These are phyloP conservation scores for Glonium stellatum DNA, from an alignment of 495 filamentous ascomycete species.

Conservation along the genomic window DNA sequence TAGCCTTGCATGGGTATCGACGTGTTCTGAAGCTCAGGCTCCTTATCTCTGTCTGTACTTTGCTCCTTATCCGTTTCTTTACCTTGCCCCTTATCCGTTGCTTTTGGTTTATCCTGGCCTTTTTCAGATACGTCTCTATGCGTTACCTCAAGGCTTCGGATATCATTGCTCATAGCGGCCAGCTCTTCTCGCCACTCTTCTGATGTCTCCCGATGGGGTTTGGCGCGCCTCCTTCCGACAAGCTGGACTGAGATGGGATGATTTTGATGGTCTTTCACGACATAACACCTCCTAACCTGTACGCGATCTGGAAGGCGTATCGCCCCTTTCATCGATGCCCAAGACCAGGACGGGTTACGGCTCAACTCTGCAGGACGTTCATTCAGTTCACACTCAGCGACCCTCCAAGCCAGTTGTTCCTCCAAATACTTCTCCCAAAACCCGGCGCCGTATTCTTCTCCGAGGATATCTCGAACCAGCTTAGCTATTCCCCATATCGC, in stretches of 20 bases:
- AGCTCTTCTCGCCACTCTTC: too few species aligned
- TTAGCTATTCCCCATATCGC: slow-evolving; percentile 25
- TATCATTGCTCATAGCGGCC: too few species aligned
- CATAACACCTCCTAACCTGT: neutral
- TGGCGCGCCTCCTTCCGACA: too few species aligned
- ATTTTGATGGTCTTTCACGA: neutral
- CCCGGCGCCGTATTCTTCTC: slow-evolving; percentile 10
- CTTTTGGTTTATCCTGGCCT: too few species aligned
- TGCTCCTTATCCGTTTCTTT: too few species aligned
- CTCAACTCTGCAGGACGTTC: slow-evolving; percentile 5
- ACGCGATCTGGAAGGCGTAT: slow-evolving; percentile 2
- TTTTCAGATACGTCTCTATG: too few species aligned
- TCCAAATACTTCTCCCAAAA: slow-evolving; percentile 15
- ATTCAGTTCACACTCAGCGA: slow-evolving; percentile 7
- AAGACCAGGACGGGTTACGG: slow-evolving; percentile 14
- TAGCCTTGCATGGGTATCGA: too few species aligned
- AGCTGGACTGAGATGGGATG: neutral
- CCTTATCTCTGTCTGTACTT: too few species aligned
- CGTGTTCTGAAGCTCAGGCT: too few species aligned
- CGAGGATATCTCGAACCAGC: slow-evolving; percentile 13
- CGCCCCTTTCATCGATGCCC: slow-evolving; percentile 11
- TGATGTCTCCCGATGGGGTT: too few species aligned
- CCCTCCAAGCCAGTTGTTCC: slow-evolving; percentile 21
- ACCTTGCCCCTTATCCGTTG: too few species aligned
- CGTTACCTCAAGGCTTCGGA: too few species aligned